Evolutionary conservation across 2,329 filamentous ascomycete species (phyloP), one percentile per base, ranked within the genome.

Genomic region (Diaporthe ampelina): DNA sequence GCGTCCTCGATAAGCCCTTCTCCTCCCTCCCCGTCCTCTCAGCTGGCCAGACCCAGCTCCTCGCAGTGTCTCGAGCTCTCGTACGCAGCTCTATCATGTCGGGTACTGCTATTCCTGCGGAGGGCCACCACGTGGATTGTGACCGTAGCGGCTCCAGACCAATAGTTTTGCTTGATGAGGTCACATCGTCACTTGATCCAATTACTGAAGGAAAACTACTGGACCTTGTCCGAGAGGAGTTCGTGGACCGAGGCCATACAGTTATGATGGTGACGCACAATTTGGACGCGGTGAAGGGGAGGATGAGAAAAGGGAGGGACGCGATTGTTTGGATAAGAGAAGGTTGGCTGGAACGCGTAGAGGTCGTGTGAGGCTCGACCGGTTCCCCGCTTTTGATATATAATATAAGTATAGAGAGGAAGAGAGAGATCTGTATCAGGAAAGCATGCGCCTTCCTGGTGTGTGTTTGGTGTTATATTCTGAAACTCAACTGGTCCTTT

Each of bases 21-120:
- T 77, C 75, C 29, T 65, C 50, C 10, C 72, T 78, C 21, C 73
- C 73, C 1, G 45, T 70, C 4, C 72, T 79, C 19, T 80, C 78
- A 9, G 77, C 63, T 67, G 86, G 87, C 3, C 84, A 89, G 76
- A 77, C 81, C 32, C 87, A 89, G 77, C 79, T 88, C 1, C 82
- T 88, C 57, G 82, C 81, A 21, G 77, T 88, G 9, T 83, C 82
- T 0, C 81, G 87, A 15, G 83, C 85, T 0, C 76, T 87, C 2
- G 76, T 87, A 63, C 76, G 79, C 17, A 78, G 78, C 50, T 78
- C 80, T 4, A 78, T 79, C 7, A 8, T 70, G 17, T 73, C 69
- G 11, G 56, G 52, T 15, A 15, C 52, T 26, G 57, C 50, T 4
- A 19, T 10, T 10, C 67, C 63, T 19, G 32, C 35, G 19, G 29